Base-by-base conservation (phyloP, 164 flowering plant species). In the Berberis vulgaris region DNA sequence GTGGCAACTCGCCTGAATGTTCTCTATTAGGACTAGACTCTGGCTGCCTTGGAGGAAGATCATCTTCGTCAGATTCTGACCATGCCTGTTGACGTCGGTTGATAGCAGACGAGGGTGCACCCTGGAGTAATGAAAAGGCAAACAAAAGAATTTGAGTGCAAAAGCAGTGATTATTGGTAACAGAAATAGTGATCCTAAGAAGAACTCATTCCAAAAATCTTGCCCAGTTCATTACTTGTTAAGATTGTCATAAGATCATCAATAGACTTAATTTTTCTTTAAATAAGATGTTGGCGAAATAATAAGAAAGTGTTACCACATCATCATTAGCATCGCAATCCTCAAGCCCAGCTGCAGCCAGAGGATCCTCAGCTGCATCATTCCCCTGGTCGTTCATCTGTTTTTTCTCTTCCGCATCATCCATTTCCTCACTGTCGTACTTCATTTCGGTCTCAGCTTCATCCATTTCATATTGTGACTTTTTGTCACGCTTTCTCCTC, bases 341-440 rank as follows among this genome's bases (percentile, higher is more conserved):
- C 82, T 91, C 99, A 56, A 91, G 93, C 39, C 97, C 97, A 71
- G 96, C 96, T 54, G 97, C 96, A 43, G 88, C 93, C 73, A 91
- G 89, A 74, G 72, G 76, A 77, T 84, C 88, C 66, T 85, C 88
- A 65, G 79, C 89, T 7, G 64, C 84, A 64, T 76, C 81, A 60
- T 74, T 88, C 49, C 70, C 83, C 44, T 74, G 79, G 54, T 80
- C 79, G 68, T 80, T 76, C 60, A 71, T 75, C 61, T 72, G 77
- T 72, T 73, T 60, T n/a, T 60, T 26, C 1, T 74, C 58, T 61
- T 77, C 65, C 45, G 10, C 59, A 2, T 56, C 79, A 71, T 67
- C 45, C 47, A 79, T 78, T 43, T 88, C 89, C 42, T 84, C 88
- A 1, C 78, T 84, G 67, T 86, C 84, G 57, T 78, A 90, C 77